Evolutionary conservation across 306 rosid genomes (phyloP).

Genomic region (Begonia fuchsioides): DNA sequence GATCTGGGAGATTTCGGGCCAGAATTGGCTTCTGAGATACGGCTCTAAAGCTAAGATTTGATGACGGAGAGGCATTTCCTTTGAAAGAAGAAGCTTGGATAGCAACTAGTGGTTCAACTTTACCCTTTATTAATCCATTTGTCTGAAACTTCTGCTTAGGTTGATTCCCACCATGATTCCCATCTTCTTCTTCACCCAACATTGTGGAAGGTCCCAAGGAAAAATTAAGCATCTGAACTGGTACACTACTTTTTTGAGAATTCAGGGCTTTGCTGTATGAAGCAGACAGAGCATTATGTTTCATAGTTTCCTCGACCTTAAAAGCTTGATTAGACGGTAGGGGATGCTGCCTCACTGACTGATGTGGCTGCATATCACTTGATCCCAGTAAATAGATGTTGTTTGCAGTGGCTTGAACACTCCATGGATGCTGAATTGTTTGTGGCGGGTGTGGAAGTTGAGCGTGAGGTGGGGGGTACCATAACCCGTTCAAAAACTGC

Average conservation of each 20-base stretch:
- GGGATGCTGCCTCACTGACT: conserved; percentile 29
- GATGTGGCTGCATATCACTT: conserved; percentile 23
- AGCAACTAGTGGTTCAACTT: conserved; percentile 34
- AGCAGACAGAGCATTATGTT: conserved; percentile 25
- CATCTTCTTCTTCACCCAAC: conserved; percentile 23
- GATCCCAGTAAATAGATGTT: conserved; percentile 17
- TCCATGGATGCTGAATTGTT: conserved; percentile 12
- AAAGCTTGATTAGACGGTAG: conserved; percentile 18
- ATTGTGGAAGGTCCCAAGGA: conserved; percentile 41
- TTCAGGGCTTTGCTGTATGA: conserved; percentile 20
- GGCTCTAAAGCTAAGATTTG: conserved; percentile 17
- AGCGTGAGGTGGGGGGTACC: conserved; percentile 38
- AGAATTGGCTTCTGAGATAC: conserved; percentile 12
- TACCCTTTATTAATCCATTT: conserved; percentile 29
- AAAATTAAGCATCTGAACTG: conserved; percentile 42
- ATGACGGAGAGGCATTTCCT: conserved; percentile 18
- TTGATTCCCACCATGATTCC: conserved; percentile 28
- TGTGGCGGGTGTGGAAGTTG: conserved; percentile 45
- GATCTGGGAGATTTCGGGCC: conserved; percentile 43
- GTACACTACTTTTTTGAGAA: conserved; percentile 31
- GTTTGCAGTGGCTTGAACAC: conserved; percentile 25
- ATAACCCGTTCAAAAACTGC: conserved; percentile 31
- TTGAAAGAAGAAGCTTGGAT: conserved; percentile 33
- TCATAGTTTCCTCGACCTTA: conserved; percentile 27
- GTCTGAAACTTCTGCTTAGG: conserved; percentile 18